Conservation (phyloP, 768 basidiomycete species). For the Pisolithus marmoratus region DNA sequence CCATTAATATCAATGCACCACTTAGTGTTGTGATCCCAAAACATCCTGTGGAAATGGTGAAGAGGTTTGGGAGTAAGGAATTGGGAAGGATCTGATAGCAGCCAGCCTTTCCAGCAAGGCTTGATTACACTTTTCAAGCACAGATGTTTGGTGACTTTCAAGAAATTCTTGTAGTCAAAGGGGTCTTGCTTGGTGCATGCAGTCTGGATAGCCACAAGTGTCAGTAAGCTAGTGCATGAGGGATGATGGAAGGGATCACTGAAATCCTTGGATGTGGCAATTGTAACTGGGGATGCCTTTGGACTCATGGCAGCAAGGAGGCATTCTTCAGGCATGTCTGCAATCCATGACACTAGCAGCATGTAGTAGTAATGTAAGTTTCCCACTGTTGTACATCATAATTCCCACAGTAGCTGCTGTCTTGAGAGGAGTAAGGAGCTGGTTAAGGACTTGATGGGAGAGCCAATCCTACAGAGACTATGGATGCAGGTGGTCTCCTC, state of each 20-base stretch:
- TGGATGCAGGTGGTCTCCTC: slow-evolving; percentile 7
- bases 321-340: slow-evolving; percentile 2
- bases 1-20: slow-evolving; percentile 33
- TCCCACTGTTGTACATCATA: slow-evolving; percentile 17
- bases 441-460: slow-evolving; percentile 14
- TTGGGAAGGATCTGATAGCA: slow-evolving; percentile 24
- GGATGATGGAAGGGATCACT: slow-evolving; percentile 24
- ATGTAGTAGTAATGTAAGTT: slow-evolving; percentile 6
- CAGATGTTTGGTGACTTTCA: neutral
- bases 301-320: slow-evolving; percentile 2
- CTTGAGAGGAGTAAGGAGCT: slow-evolving; percentile 12
- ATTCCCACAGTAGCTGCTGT: slow-evolving; percentile 10
- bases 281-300: slow-evolving; percentile 28
- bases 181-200: neutral
- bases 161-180: slow-evolving; percentile 5
- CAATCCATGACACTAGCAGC: slow-evolving; percentile 25
- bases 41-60: slow-evolving; percentile 35
- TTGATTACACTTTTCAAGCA: slow-evolving; percentile 3
- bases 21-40: slow-evolving; percentile 34
- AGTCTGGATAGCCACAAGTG: slow-evolving; percentile 12
- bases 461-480: slow-evolving; percentile 13
- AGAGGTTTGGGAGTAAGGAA: slow-evolving; percentile 35
- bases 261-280: slow-evolving; percentile 24
- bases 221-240: slow-evolving; percentile 16
- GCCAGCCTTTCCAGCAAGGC: slow-evolving; percentile 35